These are phyloP conservation scores for Lecanicillium sp. DNA, from an alignment of 2,329 filamentous ascomycete species.

Conservation along the genomic window DNA sequence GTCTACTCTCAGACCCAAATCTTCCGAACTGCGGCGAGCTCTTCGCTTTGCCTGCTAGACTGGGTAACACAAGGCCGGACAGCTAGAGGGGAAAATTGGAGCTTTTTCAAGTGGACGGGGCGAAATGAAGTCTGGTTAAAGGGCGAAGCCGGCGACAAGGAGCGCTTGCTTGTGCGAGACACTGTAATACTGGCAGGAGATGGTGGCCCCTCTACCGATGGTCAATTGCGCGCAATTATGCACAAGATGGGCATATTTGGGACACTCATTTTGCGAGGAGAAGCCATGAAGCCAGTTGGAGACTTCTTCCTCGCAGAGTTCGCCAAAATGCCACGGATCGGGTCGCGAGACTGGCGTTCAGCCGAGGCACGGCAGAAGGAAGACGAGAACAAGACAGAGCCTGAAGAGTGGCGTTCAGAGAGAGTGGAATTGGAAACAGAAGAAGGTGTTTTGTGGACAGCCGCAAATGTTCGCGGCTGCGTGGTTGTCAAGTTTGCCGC, in stretches of 20 bases:
- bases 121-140: slow-evolving; percentile 76
- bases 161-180: slow-evolving; percentile 72
- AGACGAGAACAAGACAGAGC: slow-evolving; percentile 26
- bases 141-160: slow-evolving; percentile 21
- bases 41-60: slow-evolving; percentile 73
- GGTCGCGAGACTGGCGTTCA: slow-evolving; percentile 66
- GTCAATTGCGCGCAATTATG: slow-evolving; percentile 53
- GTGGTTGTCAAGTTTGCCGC: slow-evolving; percentile 89
- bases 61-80: slow-evolving; percentile 88
- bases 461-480: slow-evolving; percentile 70
- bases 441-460: slow-evolving; percentile 68
- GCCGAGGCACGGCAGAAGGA: slow-evolving; percentile 37
- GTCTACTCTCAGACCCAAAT: slow-evolving; percentile 78
- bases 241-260: slow-evolving; percentile 70
- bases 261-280: slow-evolving; percentile 74
- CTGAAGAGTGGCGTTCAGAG: slow-evolving; percentile 43
- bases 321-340: slow-evolving; percentile 67
- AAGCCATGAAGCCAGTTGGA: slow-evolving; percentile 55
- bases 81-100: slow-evolving; percentile 85
- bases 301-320: slow-evolving; percentile 77
- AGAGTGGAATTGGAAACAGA: slow-evolving; percentile 51
- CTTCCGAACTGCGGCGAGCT: slow-evolving; percentile 52
- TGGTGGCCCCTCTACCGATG: slow-evolving; percentile 28
- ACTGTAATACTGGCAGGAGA: slow-evolving; percentile 65
- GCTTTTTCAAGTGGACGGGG: slow-evolving; percentile 68